Conservation (phyloP, 2,329 filamentous ascomycete species). For the Alternaria triticina region DNA sequence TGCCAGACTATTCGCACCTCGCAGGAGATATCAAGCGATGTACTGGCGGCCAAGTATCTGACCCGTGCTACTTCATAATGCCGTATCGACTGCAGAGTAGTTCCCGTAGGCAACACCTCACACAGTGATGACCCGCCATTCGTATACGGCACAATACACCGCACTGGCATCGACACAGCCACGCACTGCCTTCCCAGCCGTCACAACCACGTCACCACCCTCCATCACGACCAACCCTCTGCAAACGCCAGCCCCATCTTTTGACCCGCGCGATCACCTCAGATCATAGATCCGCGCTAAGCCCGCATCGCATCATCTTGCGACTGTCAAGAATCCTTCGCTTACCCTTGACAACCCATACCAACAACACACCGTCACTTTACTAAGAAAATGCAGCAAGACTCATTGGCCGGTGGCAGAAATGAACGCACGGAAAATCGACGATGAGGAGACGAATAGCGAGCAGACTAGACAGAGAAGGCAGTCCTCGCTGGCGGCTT, state of each 20-base stretch:
- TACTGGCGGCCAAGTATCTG: not conserved
- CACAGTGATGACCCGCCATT: not conserved
- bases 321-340: not conserved
- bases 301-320: not conserved
- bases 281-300: not conserved
- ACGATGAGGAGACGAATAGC: not conserved
- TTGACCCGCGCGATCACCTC: not conserved
- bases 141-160: not conserved
- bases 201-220: not conserved
- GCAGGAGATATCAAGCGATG: too few relatives aligned
- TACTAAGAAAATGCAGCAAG: not conserved
- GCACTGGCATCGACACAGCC: not conserved
- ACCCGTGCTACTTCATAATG: fast-evolving
- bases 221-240: not conserved
- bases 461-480: not conserved
- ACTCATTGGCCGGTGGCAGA: not conserved
- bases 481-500: not conserved
- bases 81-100: slow-evolving; percentile 17
- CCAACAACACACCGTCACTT: not conserved
- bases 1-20: too few relatives aligned
- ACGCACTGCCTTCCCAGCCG: not conserved
- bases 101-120: slow-evolving; percentile 17
- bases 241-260: not conserved
- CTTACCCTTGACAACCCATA: not conserved
- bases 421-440: not conserved